Conservation (phyloP, 805 yeast species). For the Yarrowia hollandica region DNA sequence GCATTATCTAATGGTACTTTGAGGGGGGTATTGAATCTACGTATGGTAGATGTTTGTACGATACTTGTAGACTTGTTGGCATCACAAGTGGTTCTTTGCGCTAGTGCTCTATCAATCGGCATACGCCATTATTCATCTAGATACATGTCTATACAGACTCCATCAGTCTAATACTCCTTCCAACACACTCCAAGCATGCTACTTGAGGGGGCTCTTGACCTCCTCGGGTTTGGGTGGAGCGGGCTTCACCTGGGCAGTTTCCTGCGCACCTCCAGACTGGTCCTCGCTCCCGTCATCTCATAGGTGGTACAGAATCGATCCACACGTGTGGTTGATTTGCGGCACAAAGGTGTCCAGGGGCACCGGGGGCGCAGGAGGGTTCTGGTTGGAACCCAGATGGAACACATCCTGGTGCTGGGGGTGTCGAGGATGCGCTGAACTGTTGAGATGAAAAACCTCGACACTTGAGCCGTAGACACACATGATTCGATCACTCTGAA, state of each 20-base stretch:
- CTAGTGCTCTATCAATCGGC: no score
- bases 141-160: no score
- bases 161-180: no score
- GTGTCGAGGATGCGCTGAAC: constrained; percentile 12
- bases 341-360: constrained; percentile 21
- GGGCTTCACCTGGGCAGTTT: neutral
- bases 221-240: neutral
- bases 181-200: no score
- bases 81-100: no score
- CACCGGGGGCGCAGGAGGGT: constrained; percentile 19
- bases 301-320: constrained; percentile 17
- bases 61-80: no score
- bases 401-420: constrained; percentile 27
- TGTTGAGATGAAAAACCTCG: constrained; percentile 23
- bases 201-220: neutral
- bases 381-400: constrained; percentile 8
- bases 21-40: no score
- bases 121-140: no score
- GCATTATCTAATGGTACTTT: no score
- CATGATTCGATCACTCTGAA: constrained; percentile 28
- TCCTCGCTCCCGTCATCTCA: constrained; percentile 23
- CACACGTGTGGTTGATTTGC: constrained; percentile 19
- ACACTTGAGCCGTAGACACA: constrained; percentile 15
- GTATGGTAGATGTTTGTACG: no score
- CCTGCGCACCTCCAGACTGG: neutral